These are phyloP conservation scores for Magnaporthiopsis incrustans DNA, from an alignment of 2,329 filamentous ascomycete species.

Conservation along the genomic window DNA sequence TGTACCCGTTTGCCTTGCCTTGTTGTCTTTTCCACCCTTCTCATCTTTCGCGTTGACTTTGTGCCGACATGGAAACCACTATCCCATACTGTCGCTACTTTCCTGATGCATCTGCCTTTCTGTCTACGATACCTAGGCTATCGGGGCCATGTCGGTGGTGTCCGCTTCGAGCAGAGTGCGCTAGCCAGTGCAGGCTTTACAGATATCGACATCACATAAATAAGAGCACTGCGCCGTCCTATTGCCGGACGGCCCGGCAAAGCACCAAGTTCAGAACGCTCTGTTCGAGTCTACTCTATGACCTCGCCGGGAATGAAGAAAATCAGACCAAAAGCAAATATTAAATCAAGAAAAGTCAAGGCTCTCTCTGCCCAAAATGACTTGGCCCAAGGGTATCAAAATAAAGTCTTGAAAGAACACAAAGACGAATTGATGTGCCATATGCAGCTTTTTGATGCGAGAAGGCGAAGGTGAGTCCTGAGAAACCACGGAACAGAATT, in stretches of 20 bases:
- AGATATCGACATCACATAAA: too few species aligned
- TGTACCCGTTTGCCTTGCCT: too few species aligned
- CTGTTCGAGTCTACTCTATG: not conserved
- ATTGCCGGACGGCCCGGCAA: too few species aligned
- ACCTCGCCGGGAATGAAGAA: not conserved
- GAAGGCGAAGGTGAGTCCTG: not conserved
- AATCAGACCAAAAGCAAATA: not conserved
- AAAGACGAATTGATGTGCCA: not conserved
- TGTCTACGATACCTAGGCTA: too few species aligned
- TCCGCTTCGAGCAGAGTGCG: not conserved
- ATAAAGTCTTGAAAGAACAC: not conserved
- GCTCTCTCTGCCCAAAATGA: not conserved
- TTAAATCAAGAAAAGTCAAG: not conserved
- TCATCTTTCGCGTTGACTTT: not conserved
- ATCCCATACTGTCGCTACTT: not conserved
- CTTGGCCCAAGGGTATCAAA: not conserved
- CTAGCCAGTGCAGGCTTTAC: not conserved
- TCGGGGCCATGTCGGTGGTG: too few species aligned
- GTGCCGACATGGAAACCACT: not conserved
- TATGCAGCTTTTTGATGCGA: not conserved
- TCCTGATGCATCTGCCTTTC: not conserved
- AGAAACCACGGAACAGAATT: not conserved
- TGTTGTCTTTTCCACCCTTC: not conserved
- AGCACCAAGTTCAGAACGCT: not conserved
- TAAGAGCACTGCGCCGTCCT: too few species aligned